phyloP scores from a whole-genome alignment of 2,329 filamentous ascomycete genomes.

The Arthrobotrys sphaeroides region DNA sequence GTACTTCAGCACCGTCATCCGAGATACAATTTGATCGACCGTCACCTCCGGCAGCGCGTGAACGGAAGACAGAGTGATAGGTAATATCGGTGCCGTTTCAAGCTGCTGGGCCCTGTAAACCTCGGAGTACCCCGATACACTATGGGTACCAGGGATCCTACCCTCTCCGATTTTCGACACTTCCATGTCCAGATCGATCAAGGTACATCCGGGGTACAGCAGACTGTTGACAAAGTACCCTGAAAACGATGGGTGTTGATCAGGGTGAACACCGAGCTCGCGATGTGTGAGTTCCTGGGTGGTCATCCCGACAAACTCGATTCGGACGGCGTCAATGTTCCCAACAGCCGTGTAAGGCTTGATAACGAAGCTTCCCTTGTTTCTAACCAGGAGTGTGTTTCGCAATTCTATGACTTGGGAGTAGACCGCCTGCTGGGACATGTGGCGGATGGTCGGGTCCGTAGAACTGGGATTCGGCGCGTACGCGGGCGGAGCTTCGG shows the following conservation, averaged over 20 bases:
- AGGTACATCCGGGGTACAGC: conserved; percentile 40
- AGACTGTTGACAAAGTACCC: conserved; percentile 49
- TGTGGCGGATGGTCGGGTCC: conserved; percentile 41
- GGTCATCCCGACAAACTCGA: conserved; percentile 51
- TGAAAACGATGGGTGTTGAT: conserved; percentile 47
- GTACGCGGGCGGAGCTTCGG: conserved; percentile 45
- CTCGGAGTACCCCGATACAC: conserved; percentile 47
- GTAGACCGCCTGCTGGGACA: conserved; percentile 49
- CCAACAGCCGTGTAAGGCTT: conserved; percentile 50
- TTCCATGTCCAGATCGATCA: conserved; percentile 50
- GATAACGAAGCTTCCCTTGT: conserved; percentile 50
- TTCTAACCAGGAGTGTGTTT: conserved; percentile 36
- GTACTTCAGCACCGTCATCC: conserved; percentile 44
- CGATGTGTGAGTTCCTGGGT: conserved; percentile 39
- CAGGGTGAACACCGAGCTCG: conserved; percentile 42
- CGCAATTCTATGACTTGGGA: conserved; percentile 45
- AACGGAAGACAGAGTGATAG: conserved; percentile 47
- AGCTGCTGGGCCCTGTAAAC: conserved; percentile 47
- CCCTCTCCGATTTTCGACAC: conserved; percentile 51
- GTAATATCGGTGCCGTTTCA: conserved; percentile 39
- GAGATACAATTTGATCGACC: conserved; percentile 43
- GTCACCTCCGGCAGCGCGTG: conserved; percentile 43
- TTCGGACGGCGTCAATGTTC: conserved; percentile 37
- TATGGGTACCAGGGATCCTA: conserved; percentile 42
- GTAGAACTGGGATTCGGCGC: conserved; percentile 47